Percentiles rank a stretch among this genome's conserved stretches.
phyloP scores from a whole-genome alignment of 306 rosid species.

The Oxytropis ochrocephala region DNA sequence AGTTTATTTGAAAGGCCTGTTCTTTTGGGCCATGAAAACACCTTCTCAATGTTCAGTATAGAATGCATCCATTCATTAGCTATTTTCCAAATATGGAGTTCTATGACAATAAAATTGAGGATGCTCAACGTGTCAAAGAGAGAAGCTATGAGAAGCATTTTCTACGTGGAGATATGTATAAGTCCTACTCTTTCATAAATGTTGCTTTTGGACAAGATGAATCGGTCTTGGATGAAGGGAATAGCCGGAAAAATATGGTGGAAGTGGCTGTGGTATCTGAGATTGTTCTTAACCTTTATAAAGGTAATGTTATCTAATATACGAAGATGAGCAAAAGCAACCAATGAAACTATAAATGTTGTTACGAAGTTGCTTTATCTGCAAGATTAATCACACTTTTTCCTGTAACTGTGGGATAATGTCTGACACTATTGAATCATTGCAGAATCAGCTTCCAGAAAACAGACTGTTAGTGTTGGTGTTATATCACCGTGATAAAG shows the following conservation, averaged over 20 bases:
- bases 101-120: slow-evolving; percentile 26
- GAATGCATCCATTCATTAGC: slow-evolving; percentile 44
- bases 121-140: slow-evolving; percentile 21
- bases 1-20: slow-evolving; percentile 37
- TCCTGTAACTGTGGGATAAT: background rate
- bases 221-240: background rate
- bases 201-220: slow-evolving; percentile 33
- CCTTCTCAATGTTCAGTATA: slow-evolving; percentile 34
- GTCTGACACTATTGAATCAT: background rate
- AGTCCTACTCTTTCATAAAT: slow-evolving; percentile 35
- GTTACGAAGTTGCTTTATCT: background rate
- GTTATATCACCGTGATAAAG: slow-evolving; percentile 65
- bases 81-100: slow-evolving; percentile 32
- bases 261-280: slow-evolving; percentile 35
- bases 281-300: slow-evolving; percentile 24
- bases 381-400: background rate
- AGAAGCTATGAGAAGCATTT: slow-evolving; percentile 23
- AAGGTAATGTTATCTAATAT: slow-evolving; percentile 22
- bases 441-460: slow-evolving; percentile 30
- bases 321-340: background rate
- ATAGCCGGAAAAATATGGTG: slow-evolving; percentile 30
- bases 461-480: slow-evolving; percentile 42
- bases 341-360: background rate
- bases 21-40: slow-evolving; percentile 31
- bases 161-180: slow-evolving; percentile 30